A percentile compares a stretch with the other conserved stretches of the same genome.
These are phyloP conservation scores for Ramalina intermedia DNA, from an alignment of 495 filamentous ascomycete genomes.

Conservation along the genomic window DNA sequence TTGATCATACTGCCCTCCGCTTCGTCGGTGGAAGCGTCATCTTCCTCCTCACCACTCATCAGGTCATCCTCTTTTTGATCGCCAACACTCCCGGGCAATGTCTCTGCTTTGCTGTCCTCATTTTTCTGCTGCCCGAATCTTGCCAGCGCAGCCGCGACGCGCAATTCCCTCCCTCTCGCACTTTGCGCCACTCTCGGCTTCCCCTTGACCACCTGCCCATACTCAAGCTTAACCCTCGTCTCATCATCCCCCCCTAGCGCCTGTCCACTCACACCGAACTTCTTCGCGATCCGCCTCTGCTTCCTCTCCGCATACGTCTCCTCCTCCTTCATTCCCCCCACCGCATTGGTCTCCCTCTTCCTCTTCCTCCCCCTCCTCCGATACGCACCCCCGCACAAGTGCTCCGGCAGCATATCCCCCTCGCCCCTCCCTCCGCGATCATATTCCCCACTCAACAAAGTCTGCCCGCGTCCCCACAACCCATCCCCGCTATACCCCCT, in stretches of 20 bases:
- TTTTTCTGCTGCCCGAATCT: constrained; percentile 42
- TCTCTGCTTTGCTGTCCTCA: constrained; percentile 19
- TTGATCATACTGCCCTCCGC: constrained; percentile 39
- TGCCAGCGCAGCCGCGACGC: constrained; percentile 61
- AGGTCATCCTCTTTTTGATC: constrained; percentile 15
- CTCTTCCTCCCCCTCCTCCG: constrained; percentile 7
- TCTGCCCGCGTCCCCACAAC: constrained; percentile 54
- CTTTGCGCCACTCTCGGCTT: constrained; percentile 62
- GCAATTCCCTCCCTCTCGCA: constrained; percentile 53
- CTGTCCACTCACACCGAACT: constrained; percentile 56
- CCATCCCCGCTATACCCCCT: constrained; percentile 60
- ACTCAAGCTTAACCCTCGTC: constrained; percentile 47
- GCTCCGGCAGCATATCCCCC: constrained; percentile 28
- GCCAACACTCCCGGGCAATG: constrained; percentile 19
- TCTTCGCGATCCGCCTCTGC: constrained; percentile 46
- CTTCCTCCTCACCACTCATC: constrained; percentile 20
- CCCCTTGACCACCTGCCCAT: constrained; percentile 38
- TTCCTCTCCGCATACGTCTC: constrained; percentile 14
- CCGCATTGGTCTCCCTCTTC: constrained; percentile 5
- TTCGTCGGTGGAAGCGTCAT: constrained; percentile 7
- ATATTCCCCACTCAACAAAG: constrained; percentile 43
- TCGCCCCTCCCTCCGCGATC: constrained; percentile 33
- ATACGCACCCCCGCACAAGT: constrained; percentile 16
- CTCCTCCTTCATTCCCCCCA: constrained; percentile 1
- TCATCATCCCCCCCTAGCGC: constrained; percentile 52